A percentile compares a stretch with the other conserved stretches of the same genome.
Evolutionary conservation across 2,329 filamentous ascomycete genomes (phyloP).

Genomic region (Apiospora arundinis): DNA sequence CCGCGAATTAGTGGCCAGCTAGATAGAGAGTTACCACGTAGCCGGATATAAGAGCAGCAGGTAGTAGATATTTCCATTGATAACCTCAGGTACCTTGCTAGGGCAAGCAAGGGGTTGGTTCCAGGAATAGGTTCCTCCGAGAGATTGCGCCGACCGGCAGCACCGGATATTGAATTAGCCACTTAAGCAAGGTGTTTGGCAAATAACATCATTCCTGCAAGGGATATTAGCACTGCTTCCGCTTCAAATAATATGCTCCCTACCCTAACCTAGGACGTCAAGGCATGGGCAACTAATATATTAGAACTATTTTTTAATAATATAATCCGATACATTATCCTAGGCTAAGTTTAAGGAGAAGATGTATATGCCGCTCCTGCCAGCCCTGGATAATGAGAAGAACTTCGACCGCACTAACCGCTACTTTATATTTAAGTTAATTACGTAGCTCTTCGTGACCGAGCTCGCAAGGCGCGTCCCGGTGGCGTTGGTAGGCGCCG

Average conservation of each 20-base stretch:
- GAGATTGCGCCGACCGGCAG: neutral
- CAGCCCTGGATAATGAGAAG: slow-evolving; percentile 18
- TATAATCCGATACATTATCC: slow-evolving; percentile 32
- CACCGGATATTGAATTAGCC: neutral
- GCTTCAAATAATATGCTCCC: too few relatives aligned
- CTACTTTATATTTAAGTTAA: slow-evolving; percentile 36
- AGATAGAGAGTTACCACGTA: too few relatives aligned
- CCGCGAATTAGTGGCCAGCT: too few relatives aligned
- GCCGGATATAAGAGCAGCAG: too few relatives aligned
- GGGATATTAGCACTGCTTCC: too few relatives aligned
- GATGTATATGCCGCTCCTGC: slow-evolving; percentile 24
- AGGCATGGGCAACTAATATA: too few relatives aligned
- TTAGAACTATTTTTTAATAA: neutral
- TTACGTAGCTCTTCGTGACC: slow-evolving; percentile 42
- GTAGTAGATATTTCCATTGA: too few relatives aligned
- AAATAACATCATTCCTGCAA: too few relatives aligned
- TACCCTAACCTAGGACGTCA: too few relatives aligned
- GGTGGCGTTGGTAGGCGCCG: slow-evolving; percentile 26
- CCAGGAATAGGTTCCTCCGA: neutral
- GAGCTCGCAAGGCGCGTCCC: slow-evolving; percentile 36
- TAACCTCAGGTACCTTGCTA: too few relatives aligned
- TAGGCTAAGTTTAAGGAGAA: slow-evolving; percentile 29
- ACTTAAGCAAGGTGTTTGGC: too few relatives aligned
- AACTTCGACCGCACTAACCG: slow-evolving; percentile 28
- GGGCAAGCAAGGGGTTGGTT: too few relatives aligned